phyloP scores from a whole-genome alignment of 1,284 basidiomycete genomes.

The Farysia itapuensis region DNA sequence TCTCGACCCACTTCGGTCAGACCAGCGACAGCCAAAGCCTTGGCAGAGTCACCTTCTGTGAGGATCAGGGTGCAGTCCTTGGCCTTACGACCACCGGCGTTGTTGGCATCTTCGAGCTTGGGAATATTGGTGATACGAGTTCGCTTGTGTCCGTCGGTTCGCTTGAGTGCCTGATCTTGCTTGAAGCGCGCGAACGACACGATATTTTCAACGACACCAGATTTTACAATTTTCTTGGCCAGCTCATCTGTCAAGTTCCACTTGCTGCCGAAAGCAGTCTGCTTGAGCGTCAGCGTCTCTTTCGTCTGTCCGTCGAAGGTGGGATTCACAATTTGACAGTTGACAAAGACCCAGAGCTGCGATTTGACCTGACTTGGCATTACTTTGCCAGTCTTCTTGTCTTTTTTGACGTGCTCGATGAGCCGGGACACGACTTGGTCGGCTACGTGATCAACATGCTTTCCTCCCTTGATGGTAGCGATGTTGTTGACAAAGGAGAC shows the following conservation, averaged over 20 bases:
- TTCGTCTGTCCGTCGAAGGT: conserved; percentile 99
- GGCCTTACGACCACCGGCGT: conserved; percentile 80
- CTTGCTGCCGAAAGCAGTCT: conserved; percentile 84
- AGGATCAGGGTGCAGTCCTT: conserved; percentile 90
- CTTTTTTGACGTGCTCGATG: conserved; percentile 82
- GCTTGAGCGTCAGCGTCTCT: conserved; percentile 85
- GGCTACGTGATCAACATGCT: conserved; percentile 83
- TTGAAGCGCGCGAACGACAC: conserved; percentile 95
- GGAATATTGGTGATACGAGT: conserved; percentile 76
- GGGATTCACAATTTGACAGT: conserved; percentile 93
- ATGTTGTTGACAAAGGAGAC: conserved; percentile 99
- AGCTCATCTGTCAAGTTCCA: conserved; percentile 90
- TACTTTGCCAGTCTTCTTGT: conserved; percentile 82
- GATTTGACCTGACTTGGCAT: conserved; percentile 93
- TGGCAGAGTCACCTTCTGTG: conserved; percentile 99
- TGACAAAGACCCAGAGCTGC: conserved; percentile 99
- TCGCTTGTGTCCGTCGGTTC: conserved; percentile 92
- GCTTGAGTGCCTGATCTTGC: conserved; percentile 93
- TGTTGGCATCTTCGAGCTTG: conserved; percentile 96
- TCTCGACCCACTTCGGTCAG: conserved; percentile 93
- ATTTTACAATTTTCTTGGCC: conserved; percentile 89
- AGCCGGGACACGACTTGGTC: conserved; percentile 81
- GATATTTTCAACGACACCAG: conserved; percentile 87
- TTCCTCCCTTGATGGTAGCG: conserved; percentile 93
- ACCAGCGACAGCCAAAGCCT: conserved; percentile 91